A percentile compares a stretch with the other conserved stretches of the same genome.
phyloP scores from a whole-genome alignment of 148 eudicot species.

The Gaultheria prostrata region DNA sequence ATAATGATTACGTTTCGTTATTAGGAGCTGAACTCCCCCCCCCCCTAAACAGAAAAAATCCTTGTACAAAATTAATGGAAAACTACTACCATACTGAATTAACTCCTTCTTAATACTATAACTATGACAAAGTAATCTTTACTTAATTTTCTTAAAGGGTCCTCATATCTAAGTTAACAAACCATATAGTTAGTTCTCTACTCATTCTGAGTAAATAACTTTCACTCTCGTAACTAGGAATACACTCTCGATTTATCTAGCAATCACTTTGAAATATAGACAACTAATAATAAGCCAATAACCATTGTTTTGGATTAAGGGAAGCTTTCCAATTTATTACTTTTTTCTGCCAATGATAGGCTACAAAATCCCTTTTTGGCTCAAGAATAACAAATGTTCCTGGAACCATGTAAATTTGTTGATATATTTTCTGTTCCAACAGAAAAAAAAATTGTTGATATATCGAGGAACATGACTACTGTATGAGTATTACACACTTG shows the following conservation, averaged over 20 bases:
- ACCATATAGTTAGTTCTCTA: neutral
- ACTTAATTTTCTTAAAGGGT: neutral
- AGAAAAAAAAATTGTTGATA: neutral
- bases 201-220: neutral
- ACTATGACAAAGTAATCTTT: neutral
- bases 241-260: neutral
- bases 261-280: neutral
- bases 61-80: neutral
- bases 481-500: neutral
- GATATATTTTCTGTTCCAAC: neutral
- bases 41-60: neutral
- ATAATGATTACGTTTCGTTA: neutral
- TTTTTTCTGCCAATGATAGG: neutral
- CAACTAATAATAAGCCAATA: neutral
- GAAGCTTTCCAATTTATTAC: neutral
- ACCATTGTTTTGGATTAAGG: neutral
- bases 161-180: neutral
- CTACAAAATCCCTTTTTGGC: neutral
- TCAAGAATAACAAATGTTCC: neutral
- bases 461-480: neutral
- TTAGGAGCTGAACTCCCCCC: conserved; percentile 2
- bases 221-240: neutral
- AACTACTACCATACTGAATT: neutral
- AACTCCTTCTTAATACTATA: neutral
- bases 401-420: neutral